Percentiles rank a stretch among this genome's conserved stretches.
phyloP scores from a whole-genome alignment of 75 land plant genomes.

The Pinus taeda region DNA sequence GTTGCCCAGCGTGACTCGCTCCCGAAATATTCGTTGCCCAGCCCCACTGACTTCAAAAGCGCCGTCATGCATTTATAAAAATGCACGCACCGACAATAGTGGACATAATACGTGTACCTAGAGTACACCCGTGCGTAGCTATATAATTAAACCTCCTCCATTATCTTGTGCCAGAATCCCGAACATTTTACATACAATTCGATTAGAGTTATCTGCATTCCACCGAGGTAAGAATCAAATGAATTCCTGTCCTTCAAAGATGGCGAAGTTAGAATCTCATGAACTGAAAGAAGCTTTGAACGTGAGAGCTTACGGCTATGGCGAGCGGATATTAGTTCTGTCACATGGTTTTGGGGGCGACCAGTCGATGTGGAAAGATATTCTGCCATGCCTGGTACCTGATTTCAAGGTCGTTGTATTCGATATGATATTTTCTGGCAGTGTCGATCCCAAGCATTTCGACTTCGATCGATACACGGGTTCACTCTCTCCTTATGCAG shows the following conservation, averaged over 20 bases:
- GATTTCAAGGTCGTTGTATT: slow-evolving; percentile 22
- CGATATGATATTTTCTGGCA: slow-evolving; percentile 22
- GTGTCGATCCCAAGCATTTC: slow-evolving; percentile 17
- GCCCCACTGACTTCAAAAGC: too few species aligned
- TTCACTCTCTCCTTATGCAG: slow-evolving; percentile 24
- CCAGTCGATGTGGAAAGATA: slow-evolving; percentile 24
- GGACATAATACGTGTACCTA: too few species aligned
- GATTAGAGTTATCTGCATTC: neutral
- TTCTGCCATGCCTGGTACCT: slow-evolving; percentile 25
- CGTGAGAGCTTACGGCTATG: slow-evolving; percentile 15
- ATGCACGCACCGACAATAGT: too few species aligned
- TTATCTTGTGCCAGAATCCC: too few species aligned
- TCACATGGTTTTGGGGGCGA: slow-evolving; percentile 37
- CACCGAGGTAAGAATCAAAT: neutral
- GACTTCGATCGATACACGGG: slow-evolving; percentile 18
- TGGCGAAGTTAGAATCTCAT: too few species aligned
- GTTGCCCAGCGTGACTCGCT: too few species aligned
- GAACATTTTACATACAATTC: too few species aligned
- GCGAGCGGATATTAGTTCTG: slow-evolving; percentile 16
- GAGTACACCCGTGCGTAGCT: too few species aligned
- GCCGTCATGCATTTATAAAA: too few species aligned
- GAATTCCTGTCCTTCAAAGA: too few species aligned
- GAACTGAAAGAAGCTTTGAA: slow-evolving; percentile 2
- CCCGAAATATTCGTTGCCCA: too few species aligned
- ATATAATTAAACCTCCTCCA: too few species aligned